phyloP scores from a whole-genome alignment of 371 early-diverging fungal species.

The Mortierella sp. region DNA sequence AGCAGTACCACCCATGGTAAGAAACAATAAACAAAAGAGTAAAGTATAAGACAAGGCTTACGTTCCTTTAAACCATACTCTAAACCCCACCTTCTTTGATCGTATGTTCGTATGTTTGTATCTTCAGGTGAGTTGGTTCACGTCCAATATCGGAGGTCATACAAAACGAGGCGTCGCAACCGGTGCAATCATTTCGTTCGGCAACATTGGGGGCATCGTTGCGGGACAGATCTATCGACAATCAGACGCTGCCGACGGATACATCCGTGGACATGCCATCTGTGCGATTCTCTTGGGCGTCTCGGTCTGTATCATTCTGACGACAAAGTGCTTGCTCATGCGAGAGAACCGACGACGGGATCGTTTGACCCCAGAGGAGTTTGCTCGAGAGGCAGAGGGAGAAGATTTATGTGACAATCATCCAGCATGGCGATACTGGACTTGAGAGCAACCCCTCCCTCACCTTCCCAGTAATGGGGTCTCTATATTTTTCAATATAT shows the following conservation, averaged over 20 bases:
- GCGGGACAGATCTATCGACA: conserved; percentile 73
- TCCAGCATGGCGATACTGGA: conserved; percentile 65
- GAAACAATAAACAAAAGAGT: not conserved
- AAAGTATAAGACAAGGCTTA: not conserved
- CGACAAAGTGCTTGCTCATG: conserved; percentile 55
- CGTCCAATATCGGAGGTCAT: conserved; percentile 68
- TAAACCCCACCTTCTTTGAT: not conserved
- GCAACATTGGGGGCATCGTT: conserved; percentile 66
- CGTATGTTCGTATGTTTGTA: not conserved
- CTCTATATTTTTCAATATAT: too few species aligned
- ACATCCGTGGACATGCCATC: conserved; percentile 53
- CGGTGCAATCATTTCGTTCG: conserved; percentile 66
- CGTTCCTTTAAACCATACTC: not conserved
- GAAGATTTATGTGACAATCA: conserved; percentile 63
- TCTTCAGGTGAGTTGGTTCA: conserved; percentile 51
- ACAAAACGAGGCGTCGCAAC: conserved; percentile 69
- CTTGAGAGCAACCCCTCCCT: too few species aligned
- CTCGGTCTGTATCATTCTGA: conserved; percentile 46
- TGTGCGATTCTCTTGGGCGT: conserved; percentile 54
- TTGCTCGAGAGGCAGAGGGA: conserved; percentile 54
- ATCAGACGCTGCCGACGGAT: conserved; percentile 62
- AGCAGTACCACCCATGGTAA: conserved; percentile 65
- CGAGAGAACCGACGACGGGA: conserved; percentile 63
- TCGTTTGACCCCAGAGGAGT: conserved; percentile 61
- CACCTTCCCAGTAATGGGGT: too few species aligned